phyloP scores from a whole-genome alignment of 2,329 filamentous ascomycete genomes.

The Fusarium sacchari region DNA sequence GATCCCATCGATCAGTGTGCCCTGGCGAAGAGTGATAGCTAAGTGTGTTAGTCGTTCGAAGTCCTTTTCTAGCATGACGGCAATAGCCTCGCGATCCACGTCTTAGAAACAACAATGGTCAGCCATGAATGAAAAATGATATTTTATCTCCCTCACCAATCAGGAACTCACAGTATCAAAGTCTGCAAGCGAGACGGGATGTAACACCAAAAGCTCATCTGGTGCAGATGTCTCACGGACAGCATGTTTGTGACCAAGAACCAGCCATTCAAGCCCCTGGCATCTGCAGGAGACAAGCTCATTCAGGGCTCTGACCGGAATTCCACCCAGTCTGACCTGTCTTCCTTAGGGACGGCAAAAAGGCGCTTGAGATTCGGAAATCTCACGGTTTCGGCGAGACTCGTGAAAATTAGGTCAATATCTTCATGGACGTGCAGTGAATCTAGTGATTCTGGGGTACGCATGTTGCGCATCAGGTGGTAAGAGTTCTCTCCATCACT shows the following conservation, averaged over 20 bases:
- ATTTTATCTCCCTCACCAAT: not conserved
- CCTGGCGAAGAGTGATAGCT: not conserved
- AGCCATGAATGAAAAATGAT: not conserved
- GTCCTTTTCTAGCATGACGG: not conserved
- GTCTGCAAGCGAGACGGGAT: not conserved
- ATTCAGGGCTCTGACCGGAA: not conserved
- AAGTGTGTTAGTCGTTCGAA: not conserved
- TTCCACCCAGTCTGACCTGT: not conserved
- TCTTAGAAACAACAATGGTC: not conserved
- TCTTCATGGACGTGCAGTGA: not conserved
- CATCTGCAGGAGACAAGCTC: not conserved
- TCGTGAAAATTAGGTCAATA: not conserved
- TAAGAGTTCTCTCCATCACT: not conserved
- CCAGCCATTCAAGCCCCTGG: not conserved
- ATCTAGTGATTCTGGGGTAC: not conserved
- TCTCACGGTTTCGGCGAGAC: not conserved
- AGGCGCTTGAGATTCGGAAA: not conserved
- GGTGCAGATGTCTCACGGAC: not conserved
- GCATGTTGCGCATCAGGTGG: not conserved
- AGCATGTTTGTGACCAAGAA: not conserved
- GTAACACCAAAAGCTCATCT: not conserved
- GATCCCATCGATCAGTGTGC: not conserved
- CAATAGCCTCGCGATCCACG: not conserved
- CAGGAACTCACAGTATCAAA: not conserved
- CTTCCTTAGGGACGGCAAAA: not conserved